These are phyloP conservation scores for Neurospora tetrasperma DNA, from an alignment of 495 filamentous ascomycete species.

Conservation along the genomic window DNA sequence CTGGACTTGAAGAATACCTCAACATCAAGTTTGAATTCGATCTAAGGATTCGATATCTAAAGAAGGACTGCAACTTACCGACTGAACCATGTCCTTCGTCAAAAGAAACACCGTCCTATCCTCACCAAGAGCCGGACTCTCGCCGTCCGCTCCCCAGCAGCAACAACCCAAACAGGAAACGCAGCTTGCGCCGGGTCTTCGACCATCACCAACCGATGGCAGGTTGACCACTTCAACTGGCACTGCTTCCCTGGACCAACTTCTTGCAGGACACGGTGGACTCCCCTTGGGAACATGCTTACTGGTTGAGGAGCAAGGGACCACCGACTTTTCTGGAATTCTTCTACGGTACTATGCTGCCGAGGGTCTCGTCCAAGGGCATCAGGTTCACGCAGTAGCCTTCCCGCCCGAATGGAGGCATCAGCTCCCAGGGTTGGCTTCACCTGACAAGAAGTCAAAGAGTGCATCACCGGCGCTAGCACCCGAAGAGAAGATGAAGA, in stretches of 20 bases:
- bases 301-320: conserved; percentile 84
- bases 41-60: background rate
- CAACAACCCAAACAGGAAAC: conserved; percentile 10
- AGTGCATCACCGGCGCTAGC: conserved; percentile 25
- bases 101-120: conserved; percentile 70
- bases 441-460: conserved; percentile 32
- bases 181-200: conserved; percentile 52
- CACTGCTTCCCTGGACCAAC: conserved; percentile 67
- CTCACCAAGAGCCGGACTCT: conserved; percentile 21
- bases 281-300: conserved; percentile 71
- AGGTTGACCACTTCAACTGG: conserved; percentile 87
- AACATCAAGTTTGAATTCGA: background rate
- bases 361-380: conserved; percentile 86
- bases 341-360: conserved; percentile 85
- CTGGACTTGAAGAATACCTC: background rate
- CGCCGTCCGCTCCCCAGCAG: background rate
- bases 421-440: conserved; percentile 67
- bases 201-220: conserved; percentile 84
- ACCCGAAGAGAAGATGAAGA: conserved; percentile 80
- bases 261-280: conserved; percentile 84
- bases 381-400: conserved; percentile 77
- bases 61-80: background rate
- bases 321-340: conserved; percentile 83
- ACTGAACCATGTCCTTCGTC: conserved; percentile 68
- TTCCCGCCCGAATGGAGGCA: conserved; percentile 68